Conservation (phyloP, 2,329 filamentous ascomycete species). For the Xylariaceae sp. region DNA sequence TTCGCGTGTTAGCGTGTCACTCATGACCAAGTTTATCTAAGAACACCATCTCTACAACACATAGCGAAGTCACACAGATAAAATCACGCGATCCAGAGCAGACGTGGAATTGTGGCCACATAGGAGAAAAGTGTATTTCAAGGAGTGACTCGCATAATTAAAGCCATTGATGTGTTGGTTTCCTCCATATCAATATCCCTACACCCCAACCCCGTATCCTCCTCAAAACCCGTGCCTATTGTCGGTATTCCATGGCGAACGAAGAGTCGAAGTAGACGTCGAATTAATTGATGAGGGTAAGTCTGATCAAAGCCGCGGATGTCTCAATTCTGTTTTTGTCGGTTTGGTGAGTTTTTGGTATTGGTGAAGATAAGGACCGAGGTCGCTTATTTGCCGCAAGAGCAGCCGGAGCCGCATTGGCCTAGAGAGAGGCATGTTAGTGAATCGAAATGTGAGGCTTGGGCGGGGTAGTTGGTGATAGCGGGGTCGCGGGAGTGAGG, state of each 20-base stretch:
- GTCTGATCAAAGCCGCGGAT: conserved; percentile 2
- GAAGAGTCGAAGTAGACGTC: conserved; percentile 1
- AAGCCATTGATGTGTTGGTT: neutral
- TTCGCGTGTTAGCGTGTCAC: no score
- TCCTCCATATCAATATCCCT: neutral
- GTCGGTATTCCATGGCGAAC: neutral
- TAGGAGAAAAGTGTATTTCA: conserved; percentile 10
- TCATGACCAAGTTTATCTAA: no score
- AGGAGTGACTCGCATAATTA: conserved; percentile 11
- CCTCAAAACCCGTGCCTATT: neutral
- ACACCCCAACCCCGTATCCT: neutral
- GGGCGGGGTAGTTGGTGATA: conserved; percentile 10
- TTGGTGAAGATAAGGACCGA: conserved; percentile 1
- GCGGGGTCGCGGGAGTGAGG: conserved; percentile 7
- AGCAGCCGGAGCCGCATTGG: conserved; percentile 22
- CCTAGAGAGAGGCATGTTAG: conserved; percentile 6
- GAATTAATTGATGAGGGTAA: neutral
- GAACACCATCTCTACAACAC: no score
- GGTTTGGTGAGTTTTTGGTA: neutral
- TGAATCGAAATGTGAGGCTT: no score
- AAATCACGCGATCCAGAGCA: neutral
- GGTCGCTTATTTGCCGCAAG: conserved; percentile 23
- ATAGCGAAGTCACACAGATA: neutral
- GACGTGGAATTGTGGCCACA: conserved; percentile 1
- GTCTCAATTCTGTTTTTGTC: neutral